Evolutionary conservation across 2,329 filamentous ascomycete genomes (phyloP).

Genomic region (Aspergillus hiratsukae): DNA sequence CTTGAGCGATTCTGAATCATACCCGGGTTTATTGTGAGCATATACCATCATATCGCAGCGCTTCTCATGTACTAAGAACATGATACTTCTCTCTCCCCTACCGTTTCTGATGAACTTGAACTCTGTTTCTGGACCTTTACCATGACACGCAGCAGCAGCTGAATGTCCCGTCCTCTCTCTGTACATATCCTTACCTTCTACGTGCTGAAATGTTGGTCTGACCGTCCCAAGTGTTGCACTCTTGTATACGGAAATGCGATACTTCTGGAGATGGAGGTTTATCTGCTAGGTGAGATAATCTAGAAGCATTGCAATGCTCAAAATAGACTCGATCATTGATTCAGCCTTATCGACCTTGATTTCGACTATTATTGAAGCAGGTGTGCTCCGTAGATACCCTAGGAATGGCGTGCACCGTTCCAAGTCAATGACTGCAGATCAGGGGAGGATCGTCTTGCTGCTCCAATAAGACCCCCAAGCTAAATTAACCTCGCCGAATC

Average conservation of each 20-base stretch:
- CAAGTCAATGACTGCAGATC: not conserved
- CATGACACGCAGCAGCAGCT: not conserved
- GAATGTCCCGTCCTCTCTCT: not conserved
- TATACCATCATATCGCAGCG: not conserved
- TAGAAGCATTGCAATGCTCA: not conserved
- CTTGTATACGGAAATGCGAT: not conserved
- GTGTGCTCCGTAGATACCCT: not conserved
- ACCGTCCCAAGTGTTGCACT: not conserved
- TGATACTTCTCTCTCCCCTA: not conserved
- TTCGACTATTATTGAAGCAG: not conserved
- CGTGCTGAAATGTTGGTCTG: not conserved
- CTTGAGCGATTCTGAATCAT: conserved; percentile 12
- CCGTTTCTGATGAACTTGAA: not conserved
- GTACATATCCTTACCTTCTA: not conserved
- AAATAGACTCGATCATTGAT: not conserved
- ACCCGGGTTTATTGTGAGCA: conserved; percentile 10
- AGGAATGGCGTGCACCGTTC: not conserved
- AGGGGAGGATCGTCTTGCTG: not conserved
- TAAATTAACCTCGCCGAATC: not conserved
- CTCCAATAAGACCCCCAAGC: not conserved
- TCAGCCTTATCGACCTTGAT: not conserved
- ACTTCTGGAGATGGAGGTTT: not conserved
- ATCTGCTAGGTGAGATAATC: not conserved
- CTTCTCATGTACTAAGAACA: not conserved
- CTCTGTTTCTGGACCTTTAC: not conserved